A percentile compares a stretch with the other conserved stretches of the same genome.
Evolutionary conservation across 352 stramenopile genomes (phyloP).

Genomic region (Globisporangium polare): DNA sequence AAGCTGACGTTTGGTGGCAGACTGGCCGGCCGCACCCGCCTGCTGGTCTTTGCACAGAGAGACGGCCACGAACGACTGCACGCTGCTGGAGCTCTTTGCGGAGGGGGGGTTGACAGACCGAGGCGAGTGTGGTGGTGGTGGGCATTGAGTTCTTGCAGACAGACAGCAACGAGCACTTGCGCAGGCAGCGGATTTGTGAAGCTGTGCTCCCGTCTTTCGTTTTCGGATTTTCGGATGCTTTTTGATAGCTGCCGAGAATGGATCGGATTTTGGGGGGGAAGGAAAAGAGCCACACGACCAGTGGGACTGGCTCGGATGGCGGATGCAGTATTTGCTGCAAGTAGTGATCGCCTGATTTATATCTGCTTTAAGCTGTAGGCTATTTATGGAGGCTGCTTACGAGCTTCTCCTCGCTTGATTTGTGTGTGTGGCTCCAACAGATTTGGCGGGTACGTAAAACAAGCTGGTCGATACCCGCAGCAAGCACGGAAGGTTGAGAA

Average conservation of each 20-base stretch:
- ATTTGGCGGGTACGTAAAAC: neutral
- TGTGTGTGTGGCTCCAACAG: neutral
- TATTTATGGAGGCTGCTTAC: neutral
- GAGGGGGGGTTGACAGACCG: too few relatives aligned
- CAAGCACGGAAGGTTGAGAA: neutral
- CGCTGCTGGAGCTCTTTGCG: too few relatives aligned
- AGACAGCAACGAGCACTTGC: neutral
- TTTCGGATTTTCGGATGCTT: too few relatives aligned
- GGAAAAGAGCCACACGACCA: neutral
- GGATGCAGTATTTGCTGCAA: neutral
- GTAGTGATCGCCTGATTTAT: neutral
- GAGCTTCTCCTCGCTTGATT: neutral
- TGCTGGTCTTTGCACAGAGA: conserved; percentile 4
- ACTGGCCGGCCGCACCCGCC: too few relatives aligned
- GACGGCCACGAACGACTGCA: neutral
- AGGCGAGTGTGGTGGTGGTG: neutral
- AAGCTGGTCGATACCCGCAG: neutral
- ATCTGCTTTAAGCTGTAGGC: neutral
- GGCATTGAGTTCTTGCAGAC: neutral
- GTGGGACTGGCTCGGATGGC: neutral
- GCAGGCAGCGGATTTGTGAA: neutral
- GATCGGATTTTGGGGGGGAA: neutral
- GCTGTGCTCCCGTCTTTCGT: neutral
- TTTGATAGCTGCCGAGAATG: conserved; percentile 1
- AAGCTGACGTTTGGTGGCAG: neutral